A percentile compares a stretch with the other conserved stretches of the same genome.
Evolutionary conservation across 2,329 filamentous ascomycete species (phyloP).

Genomic region (Xylariaceae sp.): DNA sequence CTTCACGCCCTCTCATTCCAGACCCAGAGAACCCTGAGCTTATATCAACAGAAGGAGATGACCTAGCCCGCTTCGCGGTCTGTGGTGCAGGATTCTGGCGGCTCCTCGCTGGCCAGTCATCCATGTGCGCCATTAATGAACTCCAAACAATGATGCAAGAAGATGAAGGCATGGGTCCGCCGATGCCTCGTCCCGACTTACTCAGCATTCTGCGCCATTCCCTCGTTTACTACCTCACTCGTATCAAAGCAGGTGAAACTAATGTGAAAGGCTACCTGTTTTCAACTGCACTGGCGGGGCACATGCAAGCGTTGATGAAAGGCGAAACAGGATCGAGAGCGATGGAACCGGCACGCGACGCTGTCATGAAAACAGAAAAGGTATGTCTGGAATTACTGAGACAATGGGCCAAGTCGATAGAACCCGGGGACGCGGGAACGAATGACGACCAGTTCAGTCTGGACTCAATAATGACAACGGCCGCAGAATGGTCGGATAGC

Average conservation of each 20-base stretch:
- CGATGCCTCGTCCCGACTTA: slow-evolving; percentile 39
- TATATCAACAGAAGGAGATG: slow-evolving; percentile 22
- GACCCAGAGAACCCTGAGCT: slow-evolving; percentile 4
- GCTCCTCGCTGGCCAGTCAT: slow-evolving; percentile 33
- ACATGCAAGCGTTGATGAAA: slow-evolving; percentile 41
- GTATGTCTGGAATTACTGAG: slow-evolving; percentile 36
- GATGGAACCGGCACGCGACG: slow-evolving; percentile 33
- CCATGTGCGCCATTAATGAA: slow-evolving; percentile 40
- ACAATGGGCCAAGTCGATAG: slow-evolving; percentile 21
- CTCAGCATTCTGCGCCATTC: slow-evolving; percentile 41
- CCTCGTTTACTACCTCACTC: slow-evolving; percentile 37
- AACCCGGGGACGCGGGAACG: slow-evolving; percentile 23
- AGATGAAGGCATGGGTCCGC: slow-evolving; percentile 37
- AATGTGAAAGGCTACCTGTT: slow-evolving; percentile 53
- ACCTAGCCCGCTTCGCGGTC: slow-evolving; percentile 38
- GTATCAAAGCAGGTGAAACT: slow-evolving; percentile 48
- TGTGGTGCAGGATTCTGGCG: slow-evolving; percentile 43
- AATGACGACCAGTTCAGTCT: slow-evolving; percentile 23
- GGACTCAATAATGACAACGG: slow-evolving; percentile 26
- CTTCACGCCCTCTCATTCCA: slow-evolving; percentile 4
- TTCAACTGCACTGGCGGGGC: slow-evolving; percentile 35
- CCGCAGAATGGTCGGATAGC: slow-evolving; percentile 38
- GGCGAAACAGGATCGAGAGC: slow-evolving; percentile 37
- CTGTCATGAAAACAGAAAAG: slow-evolving; percentile 37
- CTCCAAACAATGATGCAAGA: slow-evolving; percentile 40